These are phyloP conservation scores for Trichoderma citrinoviride DNA, from an alignment of 2,329 filamentous ascomycete species.

Conservation along the genomic window DNA sequence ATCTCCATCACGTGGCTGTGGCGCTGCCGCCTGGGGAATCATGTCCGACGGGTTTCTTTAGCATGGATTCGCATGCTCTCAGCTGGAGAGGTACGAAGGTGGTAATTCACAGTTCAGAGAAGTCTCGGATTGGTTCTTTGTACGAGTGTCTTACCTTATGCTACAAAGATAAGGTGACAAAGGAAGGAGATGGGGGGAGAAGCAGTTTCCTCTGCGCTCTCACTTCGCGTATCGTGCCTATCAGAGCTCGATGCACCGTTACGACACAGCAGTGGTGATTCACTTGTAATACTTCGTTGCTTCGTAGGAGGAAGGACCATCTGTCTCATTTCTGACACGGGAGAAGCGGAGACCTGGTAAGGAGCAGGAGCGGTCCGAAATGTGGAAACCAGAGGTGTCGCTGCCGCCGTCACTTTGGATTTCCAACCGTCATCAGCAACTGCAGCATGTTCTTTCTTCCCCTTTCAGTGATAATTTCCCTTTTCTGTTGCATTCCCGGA, in stretches of 20 bases:
- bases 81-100: not conserved
- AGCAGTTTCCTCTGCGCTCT: not conserved
- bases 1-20: constrained; percentile 9
- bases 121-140: too few species aligned
- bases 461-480: too few species aligned
- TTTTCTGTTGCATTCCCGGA: not conserved
- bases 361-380: constrained; percentile 12
- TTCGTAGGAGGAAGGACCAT: too few species aligned
- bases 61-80: not conserved
- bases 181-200: not conserved
- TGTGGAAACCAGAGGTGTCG: not conserved
- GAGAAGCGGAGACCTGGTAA: constrained; percentile 1
- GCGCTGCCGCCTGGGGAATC: not conserved
- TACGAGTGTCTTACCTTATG: too few species aligned
- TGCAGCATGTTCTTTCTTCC: not conserved
- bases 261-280: not conserved
- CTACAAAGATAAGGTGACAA: not conserved
- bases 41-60: not conserved
- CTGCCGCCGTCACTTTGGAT: too few species aligned
- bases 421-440: too few species aligned
- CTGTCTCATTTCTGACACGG: constrained; percentile 13
- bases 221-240: constrained; percentile 18
- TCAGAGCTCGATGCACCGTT: constrained; percentile 11
- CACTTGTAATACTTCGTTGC: not conserved
- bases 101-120: too few species aligned